Evolutionary conservation across 2,329 filamentous ascomycete species (phyloP).

Genomic region (Arthrinium puccinioides): DNA sequence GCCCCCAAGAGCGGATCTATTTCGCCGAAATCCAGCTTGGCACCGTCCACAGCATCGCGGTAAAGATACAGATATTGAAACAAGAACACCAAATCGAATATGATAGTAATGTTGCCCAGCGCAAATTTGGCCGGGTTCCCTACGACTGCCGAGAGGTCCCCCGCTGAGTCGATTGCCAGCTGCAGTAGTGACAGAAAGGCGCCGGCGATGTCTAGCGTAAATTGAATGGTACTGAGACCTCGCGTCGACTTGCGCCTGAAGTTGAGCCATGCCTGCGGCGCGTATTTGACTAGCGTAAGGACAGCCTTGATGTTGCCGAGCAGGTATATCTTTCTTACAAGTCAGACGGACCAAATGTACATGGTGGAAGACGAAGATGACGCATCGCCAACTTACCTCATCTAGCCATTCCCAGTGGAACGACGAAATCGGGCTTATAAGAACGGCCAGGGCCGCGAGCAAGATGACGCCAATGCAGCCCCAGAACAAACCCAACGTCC

Average conservation of each 20-base stretch:
- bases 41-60: too few species aligned
- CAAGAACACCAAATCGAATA: conserved; percentile 5
- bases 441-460: not conserved
- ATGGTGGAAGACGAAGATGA: not conserved
- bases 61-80: conserved; percentile 6
- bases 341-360: not conserved
- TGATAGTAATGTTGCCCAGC: conserved; percentile 6
- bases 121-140: conserved; percentile 8
- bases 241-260: conserved; percentile 4
- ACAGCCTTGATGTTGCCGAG: conserved; percentile 6
- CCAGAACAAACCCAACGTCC: not conserved
- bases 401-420: not conserved
- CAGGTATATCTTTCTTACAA: conserved; percentile 4
- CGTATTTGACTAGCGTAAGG: conserved; percentile 8
- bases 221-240: conserved; percentile 4
- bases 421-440: not conserved
- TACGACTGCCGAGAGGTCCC: conserved; percentile 1
- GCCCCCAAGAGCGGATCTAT: too few species aligned
- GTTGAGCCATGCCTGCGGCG: conserved; percentile 6
- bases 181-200: not conserved
- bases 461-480: not conserved
- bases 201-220: not conserved
- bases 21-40: too few species aligned
- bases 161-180: not conserved
- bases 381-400: not conserved